A percentile compares a stretch with the other conserved stretches of the same genome.
Evolutionary conservation across 345 rosid species (phyloP).

Genomic region (Eucalyptus cloeziana): DNA sequence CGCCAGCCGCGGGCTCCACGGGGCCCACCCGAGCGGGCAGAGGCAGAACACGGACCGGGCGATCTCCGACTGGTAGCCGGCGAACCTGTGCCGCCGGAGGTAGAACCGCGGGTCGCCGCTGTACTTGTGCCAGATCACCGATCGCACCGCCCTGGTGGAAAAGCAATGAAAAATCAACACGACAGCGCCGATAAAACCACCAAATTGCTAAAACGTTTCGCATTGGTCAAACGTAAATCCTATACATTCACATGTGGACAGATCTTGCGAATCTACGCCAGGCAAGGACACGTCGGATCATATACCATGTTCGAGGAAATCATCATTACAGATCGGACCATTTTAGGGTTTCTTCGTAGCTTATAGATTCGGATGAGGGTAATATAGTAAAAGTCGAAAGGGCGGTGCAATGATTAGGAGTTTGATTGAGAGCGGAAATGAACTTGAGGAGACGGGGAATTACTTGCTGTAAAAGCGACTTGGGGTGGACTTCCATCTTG

Average conservation of each 20-base stretch:
- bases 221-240: neutral
- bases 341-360: neutral
- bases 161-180: neutral
- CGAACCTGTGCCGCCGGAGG: slow-evolving; percentile 61
- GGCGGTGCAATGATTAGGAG: neutral
- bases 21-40: slow-evolving; percentile 98
- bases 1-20: slow-evolving; percentile 95
- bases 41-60: slow-evolving; percentile 74
- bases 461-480: slow-evolving; percentile 93
- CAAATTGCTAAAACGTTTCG: neutral
- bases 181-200: neutral
- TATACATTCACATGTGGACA: neutral
- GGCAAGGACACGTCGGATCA: neutral
- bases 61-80: slow-evolving; percentile 80
- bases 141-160: slow-evolving; percentile 62
- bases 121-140: slow-evolving; percentile 67
- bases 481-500: slow-evolving; percentile 96
- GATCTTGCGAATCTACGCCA: neutral
- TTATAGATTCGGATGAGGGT: neutral
- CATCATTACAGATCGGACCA: neutral
- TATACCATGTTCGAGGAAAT: neutral
- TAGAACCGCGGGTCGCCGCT: slow-evolving; percentile 60
- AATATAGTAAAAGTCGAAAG: neutral
- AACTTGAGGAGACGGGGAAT: neutral
- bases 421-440: neutral